phyloP scores from a whole-genome alignment of 176 grass and related monocot species.

The Cenchrus fungigraminus region DNA sequence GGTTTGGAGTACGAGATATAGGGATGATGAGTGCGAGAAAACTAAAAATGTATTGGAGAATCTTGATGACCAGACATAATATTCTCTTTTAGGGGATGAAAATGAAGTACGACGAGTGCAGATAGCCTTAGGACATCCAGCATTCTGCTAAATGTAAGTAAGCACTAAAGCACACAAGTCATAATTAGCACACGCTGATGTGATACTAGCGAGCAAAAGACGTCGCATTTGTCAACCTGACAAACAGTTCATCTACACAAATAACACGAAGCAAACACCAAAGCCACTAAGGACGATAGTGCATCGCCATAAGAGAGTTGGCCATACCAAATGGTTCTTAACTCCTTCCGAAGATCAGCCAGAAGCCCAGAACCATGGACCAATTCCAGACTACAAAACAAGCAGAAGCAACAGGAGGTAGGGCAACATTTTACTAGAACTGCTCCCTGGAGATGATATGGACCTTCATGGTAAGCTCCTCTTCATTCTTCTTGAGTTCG shows the following conservation, averaged over 20 bases:
- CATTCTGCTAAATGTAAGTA: not conserved
- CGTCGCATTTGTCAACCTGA: not conserved
- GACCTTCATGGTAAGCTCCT: conserved; percentile 36
- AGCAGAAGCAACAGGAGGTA: not conserved
- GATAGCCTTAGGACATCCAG: not conserved
- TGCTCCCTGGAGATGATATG: conserved; percentile 34
- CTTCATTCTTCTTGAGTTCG: conserved; percentile 37
- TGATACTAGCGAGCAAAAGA: not conserved
- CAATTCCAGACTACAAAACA: conserved; percentile 25
- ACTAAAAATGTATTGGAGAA: no score
- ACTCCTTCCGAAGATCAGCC: not conserved
- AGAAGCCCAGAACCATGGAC: not conserved
- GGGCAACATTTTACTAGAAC: not conserved
- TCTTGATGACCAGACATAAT: no score
- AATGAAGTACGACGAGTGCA: no score
- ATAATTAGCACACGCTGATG: not conserved
- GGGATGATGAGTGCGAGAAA: no score
- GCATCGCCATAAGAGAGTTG: not conserved
- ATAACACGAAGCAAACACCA: not conserved
- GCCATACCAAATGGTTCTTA: not conserved
- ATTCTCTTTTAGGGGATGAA: no score
- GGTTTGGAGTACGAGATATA: no score
- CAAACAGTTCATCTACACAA: not conserved
- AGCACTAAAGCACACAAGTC: not conserved
- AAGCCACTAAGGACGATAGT: not conserved